These are phyloP conservation scores for Agrocybe pediades DNA, from an alignment of 768 basidiomycete genomes.

Conservation along the genomic window DNA sequence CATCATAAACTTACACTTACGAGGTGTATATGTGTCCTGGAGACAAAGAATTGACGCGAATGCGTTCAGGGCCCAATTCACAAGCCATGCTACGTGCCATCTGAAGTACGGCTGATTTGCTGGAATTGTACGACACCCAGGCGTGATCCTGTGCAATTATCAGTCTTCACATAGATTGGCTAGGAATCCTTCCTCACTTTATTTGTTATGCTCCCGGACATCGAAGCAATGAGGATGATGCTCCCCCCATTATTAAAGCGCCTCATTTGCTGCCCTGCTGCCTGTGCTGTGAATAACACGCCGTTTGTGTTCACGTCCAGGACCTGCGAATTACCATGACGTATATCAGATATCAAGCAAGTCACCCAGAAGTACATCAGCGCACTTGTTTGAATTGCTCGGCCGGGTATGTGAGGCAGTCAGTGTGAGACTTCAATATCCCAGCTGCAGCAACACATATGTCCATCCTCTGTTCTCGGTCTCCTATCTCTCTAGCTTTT, in stretches of 20 bases:
- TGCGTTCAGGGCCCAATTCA: slow-evolving; percentile 65
- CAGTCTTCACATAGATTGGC: neutral
- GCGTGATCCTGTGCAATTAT: slow-evolving; percentile 56
- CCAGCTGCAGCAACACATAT: slow-evolving; percentile 81
- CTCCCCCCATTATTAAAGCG: slow-evolving; percentile 56
- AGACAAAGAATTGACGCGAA: slow-evolving; percentile 76
- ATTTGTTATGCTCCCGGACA: slow-evolving; percentile 74
- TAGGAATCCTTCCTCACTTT: slow-evolving; percentile 40
- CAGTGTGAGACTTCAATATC: slow-evolving; percentile 57
- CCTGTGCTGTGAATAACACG: slow-evolving; percentile 65
- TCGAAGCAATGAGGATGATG: slow-evolving; percentile 67
- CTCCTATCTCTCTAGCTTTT: slow-evolving; percentile 57
- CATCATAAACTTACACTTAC: slow-evolving; percentile 31
- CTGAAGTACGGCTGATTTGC: slow-evolving; percentile 78
- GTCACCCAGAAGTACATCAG: too few species aligned
- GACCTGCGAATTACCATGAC: slow-evolving; percentile 40
- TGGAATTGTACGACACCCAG: slow-evolving; percentile 77
- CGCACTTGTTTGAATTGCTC: slow-evolving; percentile 65
- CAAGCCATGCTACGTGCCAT: slow-evolving; percentile 85
- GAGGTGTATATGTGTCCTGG: slow-evolving; percentile 77
- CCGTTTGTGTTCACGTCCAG: slow-evolving; percentile 69
- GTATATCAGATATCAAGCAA: neutral
- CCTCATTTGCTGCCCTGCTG: slow-evolving; percentile 63
- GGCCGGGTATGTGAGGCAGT: slow-evolving; percentile 68
- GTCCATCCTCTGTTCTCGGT: slow-evolving; percentile 72